phyloP scores from a whole-genome alignment of 1,284 basidiomycete species.

The Tilletiaria anomala region DNA sequence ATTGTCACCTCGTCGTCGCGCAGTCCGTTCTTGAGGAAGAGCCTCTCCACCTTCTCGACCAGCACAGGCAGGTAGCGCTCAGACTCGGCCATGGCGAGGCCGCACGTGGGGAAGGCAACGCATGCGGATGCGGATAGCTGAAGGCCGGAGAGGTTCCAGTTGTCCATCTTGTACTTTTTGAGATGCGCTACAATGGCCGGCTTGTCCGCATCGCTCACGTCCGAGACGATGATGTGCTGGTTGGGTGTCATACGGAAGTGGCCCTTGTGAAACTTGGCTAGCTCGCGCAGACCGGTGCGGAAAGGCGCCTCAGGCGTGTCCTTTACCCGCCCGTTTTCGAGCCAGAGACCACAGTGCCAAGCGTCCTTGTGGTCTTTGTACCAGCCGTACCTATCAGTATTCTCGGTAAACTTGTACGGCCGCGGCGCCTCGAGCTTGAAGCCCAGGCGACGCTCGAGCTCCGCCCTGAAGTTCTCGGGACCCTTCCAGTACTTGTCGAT shows the following conservation, averaged over 20 bases:
- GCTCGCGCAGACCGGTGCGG: constrained; percentile 82
- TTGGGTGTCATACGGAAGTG: constrained; percentile 71
- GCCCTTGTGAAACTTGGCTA: constrained; percentile 86
- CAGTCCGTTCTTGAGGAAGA: constrained; percentile 82
- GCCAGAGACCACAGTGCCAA: constrained; percentile 84
- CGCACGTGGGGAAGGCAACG: constrained; percentile 90
- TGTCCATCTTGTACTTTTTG: constrained; percentile 78
- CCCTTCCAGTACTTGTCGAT: constrained; percentile 72
- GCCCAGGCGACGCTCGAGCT: constrained; percentile 78
- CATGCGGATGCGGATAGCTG: constrained; percentile 55
- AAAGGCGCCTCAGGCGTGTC: constrained; percentile 79
- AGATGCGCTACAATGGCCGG: constrained; percentile 68
- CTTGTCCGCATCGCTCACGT: constrained; percentile 50
- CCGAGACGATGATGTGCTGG: constrained; percentile 82
- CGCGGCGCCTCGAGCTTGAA: constrained; percentile 56
- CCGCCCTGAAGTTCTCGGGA: constrained; percentile 52
- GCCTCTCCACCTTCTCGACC: constrained; percentile 85
- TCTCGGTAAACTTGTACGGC: constrained; percentile 68
- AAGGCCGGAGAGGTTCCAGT: constrained; percentile 64
- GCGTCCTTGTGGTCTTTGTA: constrained; percentile 68
- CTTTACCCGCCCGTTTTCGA: constrained; percentile 93
- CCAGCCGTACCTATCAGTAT: constrained; percentile 93
- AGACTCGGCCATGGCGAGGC: constrained; percentile 87
- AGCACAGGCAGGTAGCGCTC: constrained; percentile 88
- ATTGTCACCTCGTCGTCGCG: constrained; percentile 87